These are phyloP conservation scores for Aureobasidium sp. DNA, from an alignment of 2,329 filamentous ascomycete genomes.

Conservation along the genomic window DNA sequence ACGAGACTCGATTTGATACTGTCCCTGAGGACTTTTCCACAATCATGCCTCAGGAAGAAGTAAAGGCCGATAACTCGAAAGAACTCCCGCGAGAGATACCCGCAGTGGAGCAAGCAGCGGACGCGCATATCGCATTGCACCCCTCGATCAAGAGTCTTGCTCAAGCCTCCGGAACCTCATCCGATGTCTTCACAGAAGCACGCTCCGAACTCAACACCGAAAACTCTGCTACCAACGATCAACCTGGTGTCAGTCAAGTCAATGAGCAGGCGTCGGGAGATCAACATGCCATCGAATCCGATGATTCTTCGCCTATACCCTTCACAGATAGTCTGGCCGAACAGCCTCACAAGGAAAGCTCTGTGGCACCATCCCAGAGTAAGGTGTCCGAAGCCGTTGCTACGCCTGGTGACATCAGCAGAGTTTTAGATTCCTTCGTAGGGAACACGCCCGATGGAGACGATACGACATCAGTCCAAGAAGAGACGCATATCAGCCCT, in stretches of 20 bases:
- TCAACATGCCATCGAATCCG: neutral
- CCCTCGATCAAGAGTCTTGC: neutral
- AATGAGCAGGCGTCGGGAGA: neutral
- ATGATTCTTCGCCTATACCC: constrained; percentile 1
- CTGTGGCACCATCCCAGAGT: neutral
- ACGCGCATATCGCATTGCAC: neutral
- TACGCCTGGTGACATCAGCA: constrained; percentile 24
- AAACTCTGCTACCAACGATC: neutral
- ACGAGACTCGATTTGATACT: neutral
- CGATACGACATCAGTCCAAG: neutral
- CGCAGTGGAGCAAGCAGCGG: neutral
- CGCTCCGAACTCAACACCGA: neutral
- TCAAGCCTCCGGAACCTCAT: neutral
- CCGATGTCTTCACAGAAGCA: neutral
- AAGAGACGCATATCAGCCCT: neutral
- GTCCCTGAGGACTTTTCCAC: neutral
- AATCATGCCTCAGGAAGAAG: neutral
- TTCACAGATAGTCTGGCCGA: neutral
- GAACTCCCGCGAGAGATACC: neutral
- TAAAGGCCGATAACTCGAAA: neutral
- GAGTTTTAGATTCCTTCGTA: constrained; percentile 33
- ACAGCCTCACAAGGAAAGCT: neutral
- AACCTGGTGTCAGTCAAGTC: neutral
- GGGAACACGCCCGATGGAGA: constrained; percentile 14
- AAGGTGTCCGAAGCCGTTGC: neutral